Percentiles rank a stretch among this genome's conserved stretches.
These are phyloP conservation scores for Colletotrichum incanum DNA, from an alignment of 2,329 filamentous ascomycete species.

Conservation along the genomic window DNA sequence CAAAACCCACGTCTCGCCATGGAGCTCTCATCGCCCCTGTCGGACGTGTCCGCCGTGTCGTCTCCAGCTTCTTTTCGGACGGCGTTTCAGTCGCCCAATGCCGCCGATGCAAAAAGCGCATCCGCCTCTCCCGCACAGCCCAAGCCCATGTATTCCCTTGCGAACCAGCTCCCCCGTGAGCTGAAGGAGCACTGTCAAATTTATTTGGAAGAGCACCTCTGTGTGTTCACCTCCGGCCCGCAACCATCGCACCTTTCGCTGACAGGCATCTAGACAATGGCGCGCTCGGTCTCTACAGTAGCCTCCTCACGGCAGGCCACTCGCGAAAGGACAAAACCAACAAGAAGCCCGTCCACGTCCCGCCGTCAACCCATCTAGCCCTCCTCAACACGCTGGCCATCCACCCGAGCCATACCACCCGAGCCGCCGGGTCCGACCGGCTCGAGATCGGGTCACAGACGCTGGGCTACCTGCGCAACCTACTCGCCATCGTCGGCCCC, in stretches of 20 bases:
- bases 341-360: slow-evolving; percentile 70
- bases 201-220: slow-evolving; percentile 82
- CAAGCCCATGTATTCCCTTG: slow-evolving; percentile 43
- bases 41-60: slow-evolving; percentile 19
- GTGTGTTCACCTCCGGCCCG: slow-evolving; percentile 58
- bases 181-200: slow-evolving; percentile 78
- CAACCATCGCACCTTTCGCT: neutral
- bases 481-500: slow-evolving; percentile 77
- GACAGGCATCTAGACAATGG: slow-evolving; percentile 30
- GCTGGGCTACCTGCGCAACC: slow-evolving; percentile 78
- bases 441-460: slow-evolving; percentile 76
- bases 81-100: slow-evolving; percentile 30
- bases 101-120: neutral
- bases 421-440: slow-evolving; percentile 74
- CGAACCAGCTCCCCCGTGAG: slow-evolving; percentile 72
- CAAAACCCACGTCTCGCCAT: slow-evolving; percentile 26
- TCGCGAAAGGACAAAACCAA: slow-evolving; percentile 47
- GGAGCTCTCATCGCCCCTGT: slow-evolving; percentile 5
- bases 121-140: neutral
- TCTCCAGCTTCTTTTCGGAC: slow-evolving; percentile 37
- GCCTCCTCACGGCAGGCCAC: slow-evolving; percentile 71
- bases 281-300: slow-evolving; percentile 54
- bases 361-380: slow-evolving; percentile 81
- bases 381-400: slow-evolving; percentile 86
- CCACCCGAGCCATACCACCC: slow-evolving; percentile 85